Evolutionary conservation across 768 basidiomycete genomes (phyloP).

Genomic region (Tylopilus intermedius): DNA sequence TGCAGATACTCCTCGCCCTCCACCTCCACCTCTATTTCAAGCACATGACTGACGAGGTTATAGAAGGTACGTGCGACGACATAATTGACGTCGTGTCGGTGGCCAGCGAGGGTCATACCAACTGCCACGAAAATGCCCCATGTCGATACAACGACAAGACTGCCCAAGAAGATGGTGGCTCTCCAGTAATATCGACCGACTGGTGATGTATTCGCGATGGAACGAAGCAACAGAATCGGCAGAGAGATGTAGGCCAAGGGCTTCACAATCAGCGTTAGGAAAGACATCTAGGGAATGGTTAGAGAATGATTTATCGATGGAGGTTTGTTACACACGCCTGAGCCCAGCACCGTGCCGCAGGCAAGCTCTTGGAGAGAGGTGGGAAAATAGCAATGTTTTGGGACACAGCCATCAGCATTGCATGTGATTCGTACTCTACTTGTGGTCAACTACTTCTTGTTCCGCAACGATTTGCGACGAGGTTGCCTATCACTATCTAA

Average conservation of each 20-base stretch:
- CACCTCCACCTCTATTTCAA: slow-evolving; percentile 68
- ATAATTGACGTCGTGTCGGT: slow-evolving; percentile 74
- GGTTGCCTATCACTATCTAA: slow-evolving; percentile 10
- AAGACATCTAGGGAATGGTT: slow-evolving; percentile 47
- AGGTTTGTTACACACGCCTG: slow-evolving; percentile 21
- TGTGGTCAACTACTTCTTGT: slow-evolving; percentile 5
- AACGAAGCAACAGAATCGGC: slow-evolving; percentile 61
- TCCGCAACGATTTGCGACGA: slow-evolving; percentile 22
- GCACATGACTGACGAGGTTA: slow-evolving; percentile 49
- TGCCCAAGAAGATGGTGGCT: slow-evolving; percentile 64
- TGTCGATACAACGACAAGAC: slow-evolving; percentile 64
- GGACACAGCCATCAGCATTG: neutral
- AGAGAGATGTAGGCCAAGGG: slow-evolving; percentile 75
- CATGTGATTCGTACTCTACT: neutral
- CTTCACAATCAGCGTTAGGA: slow-evolving; percentile 55
- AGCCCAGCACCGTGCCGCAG: slow-evolving; percentile 22
- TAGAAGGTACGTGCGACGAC: slow-evolving; percentile 85
- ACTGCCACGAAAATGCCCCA: slow-evolving; percentile 68
- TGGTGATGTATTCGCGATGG: slow-evolving; percentile 52
- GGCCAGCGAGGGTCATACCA: slow-evolving; percentile 61
- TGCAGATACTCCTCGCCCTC: slow-evolving; percentile 83
- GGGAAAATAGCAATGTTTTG: slow-evolving; percentile 24
- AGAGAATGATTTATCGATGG: slow-evolving; percentile 10
- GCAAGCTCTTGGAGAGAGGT: slow-evolving; percentile 24
- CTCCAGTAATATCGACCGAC: slow-evolving; percentile 69